phyloP scores from a whole-genome alignment of 1,139 yeast genomes.

The Pichia sp. region DNA sequence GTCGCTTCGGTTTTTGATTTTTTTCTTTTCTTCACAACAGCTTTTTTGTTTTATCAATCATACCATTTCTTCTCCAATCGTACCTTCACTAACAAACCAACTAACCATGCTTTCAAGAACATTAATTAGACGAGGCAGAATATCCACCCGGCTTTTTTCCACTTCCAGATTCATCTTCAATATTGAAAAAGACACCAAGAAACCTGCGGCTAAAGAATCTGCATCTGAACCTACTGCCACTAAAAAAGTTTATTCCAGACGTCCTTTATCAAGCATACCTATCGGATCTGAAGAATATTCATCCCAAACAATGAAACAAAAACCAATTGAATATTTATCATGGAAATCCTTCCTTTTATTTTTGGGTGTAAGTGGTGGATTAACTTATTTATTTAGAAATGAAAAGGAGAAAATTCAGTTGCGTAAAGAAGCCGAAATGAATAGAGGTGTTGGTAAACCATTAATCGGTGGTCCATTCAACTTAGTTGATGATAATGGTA shows the following conservation, averaged over 20 bases:
- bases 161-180: neutral
- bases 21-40: no score
- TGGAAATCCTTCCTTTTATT: conserved; percentile 78
- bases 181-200: neutral
- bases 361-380: conserved; percentile 59
- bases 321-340: conserved; percentile 63
- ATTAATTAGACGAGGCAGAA: neutral
- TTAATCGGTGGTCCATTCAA: conserved; percentile 86
- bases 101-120: neutral
- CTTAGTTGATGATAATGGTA: conserved; percentile 62
- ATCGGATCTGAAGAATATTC: conserved; percentile 42
- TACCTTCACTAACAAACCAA: neutral
- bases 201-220: neutral
- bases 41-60: neutral
- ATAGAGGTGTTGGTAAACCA: conserved; percentile 86
- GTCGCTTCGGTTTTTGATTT: neutral
- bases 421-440: conserved; percentile 75
- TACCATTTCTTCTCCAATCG: neutral
- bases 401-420: conserved; percentile 70
- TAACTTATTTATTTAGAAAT: conserved; percentile 59
- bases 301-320: conserved; percentile 25
- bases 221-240: neutral
- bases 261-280: conserved; percentile 40
- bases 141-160: neutral
- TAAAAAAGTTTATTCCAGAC: conserved; percentile 15